Evolutionary conservation across 2,329 filamentous ascomycete genomes (phyloP).

Genomic region (Diaporthe australafricana): DNA sequence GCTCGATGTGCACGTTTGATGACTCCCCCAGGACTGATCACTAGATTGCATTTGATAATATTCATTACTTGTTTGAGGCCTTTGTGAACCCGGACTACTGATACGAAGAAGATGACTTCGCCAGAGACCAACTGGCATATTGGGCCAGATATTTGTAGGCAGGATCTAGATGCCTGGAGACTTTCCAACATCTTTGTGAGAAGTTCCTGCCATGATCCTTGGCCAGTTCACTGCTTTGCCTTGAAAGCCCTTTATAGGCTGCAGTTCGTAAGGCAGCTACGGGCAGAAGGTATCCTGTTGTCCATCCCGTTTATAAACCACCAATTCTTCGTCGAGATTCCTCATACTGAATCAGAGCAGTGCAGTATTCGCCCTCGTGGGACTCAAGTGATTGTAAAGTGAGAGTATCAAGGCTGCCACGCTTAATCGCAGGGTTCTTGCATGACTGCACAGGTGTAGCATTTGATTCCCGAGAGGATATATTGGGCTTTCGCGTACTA

Average conservation of each 20-base stretch:
- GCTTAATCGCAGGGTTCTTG: no score
- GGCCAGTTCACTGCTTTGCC: no score
- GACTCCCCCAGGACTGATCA: constrained; percentile 47
- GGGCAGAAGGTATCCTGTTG: neutral
- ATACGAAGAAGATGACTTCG: constrained; percentile 25
- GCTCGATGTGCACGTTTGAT: constrained; percentile 62
- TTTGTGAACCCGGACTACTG: constrained; percentile 33
- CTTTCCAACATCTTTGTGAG: constrained; percentile 22
- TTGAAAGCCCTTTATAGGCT: constrained; percentile 13
- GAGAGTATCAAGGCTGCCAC: no score
- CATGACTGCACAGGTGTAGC: no score
- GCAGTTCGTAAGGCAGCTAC: neutral
- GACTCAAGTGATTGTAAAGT: no score
- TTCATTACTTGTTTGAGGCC: constrained; percentile 28
- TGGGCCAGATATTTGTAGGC: constrained; percentile 22
- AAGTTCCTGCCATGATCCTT: constrained; percentile 28
- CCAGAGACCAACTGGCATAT: constrained; percentile 26
- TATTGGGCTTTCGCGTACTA: no score
- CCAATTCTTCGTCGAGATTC: no score
- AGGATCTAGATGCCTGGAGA: neutral
- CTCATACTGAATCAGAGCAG: no score
- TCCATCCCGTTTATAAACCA: neutral
- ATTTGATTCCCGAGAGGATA: no score
- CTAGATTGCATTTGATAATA: constrained; percentile 28
- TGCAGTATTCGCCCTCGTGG: no score